Conservation (phyloP, 257 asterid species). For the Mentha longifolia region DNA sequence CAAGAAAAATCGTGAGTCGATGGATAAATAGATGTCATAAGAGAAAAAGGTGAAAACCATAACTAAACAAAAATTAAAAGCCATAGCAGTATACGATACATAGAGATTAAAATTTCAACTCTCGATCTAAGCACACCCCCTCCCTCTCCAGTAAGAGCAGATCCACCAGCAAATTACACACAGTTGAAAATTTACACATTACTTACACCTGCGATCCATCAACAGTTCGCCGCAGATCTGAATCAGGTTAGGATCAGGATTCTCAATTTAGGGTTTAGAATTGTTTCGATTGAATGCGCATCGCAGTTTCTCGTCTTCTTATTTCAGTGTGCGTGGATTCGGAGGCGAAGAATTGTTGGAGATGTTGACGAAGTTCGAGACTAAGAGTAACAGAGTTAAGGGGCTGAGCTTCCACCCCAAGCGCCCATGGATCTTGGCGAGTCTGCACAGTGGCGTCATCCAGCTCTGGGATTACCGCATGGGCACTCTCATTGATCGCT, state of each 20-base stretch:
- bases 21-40: no score
- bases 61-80: neutral
- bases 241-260: constrained; percentile 25
- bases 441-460: constrained; percentile 21
- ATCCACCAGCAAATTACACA: constrained; percentile 32
- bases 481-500: constrained; percentile 37
- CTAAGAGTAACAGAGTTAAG: constrained; percentile 25
- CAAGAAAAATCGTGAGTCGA: no score
- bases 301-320: constrained; percentile 20
- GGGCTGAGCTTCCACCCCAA: constrained; percentile 29
- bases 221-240: constrained; percentile 35
- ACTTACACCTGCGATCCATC: constrained; percentile 1
- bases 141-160: constrained; percentile 21
- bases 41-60: no score
- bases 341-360: constrained; percentile 34
- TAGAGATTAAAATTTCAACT: constrained; percentile 7
- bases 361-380: constrained; percentile 77
- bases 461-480: constrained; percentile 30
- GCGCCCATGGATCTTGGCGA: constrained; percentile 31
- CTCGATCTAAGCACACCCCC: constrained; percentile 25
- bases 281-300: constrained; percentile 21
- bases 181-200: neutral
- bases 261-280: constrained; percentile 27
- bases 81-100: neutral
- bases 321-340: constrained; percentile 19